Conservation (phyloP, 495 filamentous ascomycete species). For the Aspergillus nidulans region DNA sequence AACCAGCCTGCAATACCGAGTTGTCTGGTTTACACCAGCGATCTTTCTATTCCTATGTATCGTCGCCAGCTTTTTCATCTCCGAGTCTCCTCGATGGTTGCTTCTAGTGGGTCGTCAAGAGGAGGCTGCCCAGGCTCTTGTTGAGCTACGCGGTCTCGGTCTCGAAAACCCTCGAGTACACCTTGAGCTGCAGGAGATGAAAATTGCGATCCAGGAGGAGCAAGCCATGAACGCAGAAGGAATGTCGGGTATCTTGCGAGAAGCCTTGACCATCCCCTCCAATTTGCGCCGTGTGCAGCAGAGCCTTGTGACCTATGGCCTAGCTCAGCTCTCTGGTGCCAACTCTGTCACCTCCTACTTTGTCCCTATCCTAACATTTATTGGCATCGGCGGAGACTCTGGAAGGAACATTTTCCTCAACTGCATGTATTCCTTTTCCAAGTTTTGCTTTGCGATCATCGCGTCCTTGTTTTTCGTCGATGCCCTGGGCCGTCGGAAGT, state of each 20-base stretch:
- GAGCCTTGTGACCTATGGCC: conserved; percentile 13
- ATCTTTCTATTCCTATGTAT: conserved; percentile 15
- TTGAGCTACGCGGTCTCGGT: conserved; percentile 22
- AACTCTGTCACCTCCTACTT: conserved; percentile 21
- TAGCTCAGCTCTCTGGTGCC: conserved; percentile 29
- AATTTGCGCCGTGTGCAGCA: conserved; percentile 23
- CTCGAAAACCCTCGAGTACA: conserved; percentile 20
- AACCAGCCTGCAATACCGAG: conserved; percentile 17
- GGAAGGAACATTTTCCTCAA: conserved; percentile 13
- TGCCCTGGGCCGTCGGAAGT: conserved; percentile 14
- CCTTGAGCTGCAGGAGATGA: conserved; percentile 24
- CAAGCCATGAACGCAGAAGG: not conserved
- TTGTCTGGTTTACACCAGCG: conserved; percentile 12
- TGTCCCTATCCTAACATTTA: conserved; percentile 14
- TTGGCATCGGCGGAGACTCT: conserved; percentile 2
- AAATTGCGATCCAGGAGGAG: not conserved
- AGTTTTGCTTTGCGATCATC: conserved; percentile 28
- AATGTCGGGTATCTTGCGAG: conserved; percentile 10
- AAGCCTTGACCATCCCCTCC: conserved; percentile 12
- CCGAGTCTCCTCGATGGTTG: conserved; percentile 39
- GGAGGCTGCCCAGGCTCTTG: conserved; percentile 24
- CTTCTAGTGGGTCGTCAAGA: conserved; percentile 19
- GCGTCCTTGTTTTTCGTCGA: conserved; percentile 20
- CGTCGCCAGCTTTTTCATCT: conserved; percentile 15
- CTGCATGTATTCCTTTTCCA: conserved; percentile 16